Conservation (phyloP, 192 early-diverging fungal genomes). For the Umbelopsis ramanniana region DNA sequence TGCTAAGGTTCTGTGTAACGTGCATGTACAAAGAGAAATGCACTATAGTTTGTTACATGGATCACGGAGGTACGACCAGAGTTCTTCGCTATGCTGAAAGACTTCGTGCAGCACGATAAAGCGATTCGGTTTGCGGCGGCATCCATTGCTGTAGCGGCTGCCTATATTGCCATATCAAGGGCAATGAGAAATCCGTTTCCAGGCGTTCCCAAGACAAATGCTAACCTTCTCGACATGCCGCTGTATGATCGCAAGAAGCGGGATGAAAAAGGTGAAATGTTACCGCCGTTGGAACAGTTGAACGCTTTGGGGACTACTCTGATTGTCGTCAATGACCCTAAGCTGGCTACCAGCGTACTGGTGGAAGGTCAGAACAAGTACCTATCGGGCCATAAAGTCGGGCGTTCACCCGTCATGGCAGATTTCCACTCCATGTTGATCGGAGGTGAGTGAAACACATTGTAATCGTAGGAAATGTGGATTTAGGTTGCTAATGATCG, state of each 20-base stretch:
- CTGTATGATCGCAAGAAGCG: background rate
- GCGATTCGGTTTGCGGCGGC: background rate
- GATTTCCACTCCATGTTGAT: background rate
- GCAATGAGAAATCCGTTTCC: background rate
- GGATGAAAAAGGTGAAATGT: background rate
- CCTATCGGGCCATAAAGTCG: no score
- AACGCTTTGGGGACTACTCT: background rate
- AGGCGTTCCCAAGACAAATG: background rate
- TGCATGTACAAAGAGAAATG: no score
- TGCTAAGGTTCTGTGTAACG: no score
- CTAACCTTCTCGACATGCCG: background rate
- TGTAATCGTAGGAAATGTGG: background rate
- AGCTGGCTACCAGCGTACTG: background rate
- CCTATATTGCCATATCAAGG: background rate
- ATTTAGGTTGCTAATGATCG: background rate
- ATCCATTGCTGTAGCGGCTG: background rate
- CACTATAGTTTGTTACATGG: no score
- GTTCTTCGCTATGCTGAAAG: background rate
- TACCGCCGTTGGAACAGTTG: background rate
- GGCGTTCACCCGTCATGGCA: background rate
- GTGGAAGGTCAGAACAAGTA: slow-evolving; percentile 9
- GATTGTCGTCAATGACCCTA: background rate
- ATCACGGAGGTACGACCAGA: no score
- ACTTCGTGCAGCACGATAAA: background rate
- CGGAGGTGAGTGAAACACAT: background rate